A percentile compares a stretch with the other conserved stretches of the same genome.
Conservation (phyloP, 768 basidiomycete species). For the Tylopilus felleus region DNA sequence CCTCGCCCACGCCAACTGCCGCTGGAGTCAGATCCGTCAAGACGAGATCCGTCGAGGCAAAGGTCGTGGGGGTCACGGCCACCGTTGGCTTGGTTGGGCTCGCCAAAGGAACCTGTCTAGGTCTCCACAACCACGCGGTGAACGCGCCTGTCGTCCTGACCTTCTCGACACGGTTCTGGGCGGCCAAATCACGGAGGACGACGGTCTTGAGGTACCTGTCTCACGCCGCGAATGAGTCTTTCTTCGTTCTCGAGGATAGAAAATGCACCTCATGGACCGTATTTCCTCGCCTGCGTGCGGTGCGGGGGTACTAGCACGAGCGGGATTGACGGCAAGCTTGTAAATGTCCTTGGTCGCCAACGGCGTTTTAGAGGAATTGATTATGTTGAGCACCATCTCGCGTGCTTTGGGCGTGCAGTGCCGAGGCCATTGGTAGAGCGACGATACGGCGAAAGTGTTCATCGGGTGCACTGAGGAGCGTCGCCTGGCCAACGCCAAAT, state of each 20-base stretch:
- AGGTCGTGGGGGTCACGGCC: neutral
- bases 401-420: conserved; percentile 23
- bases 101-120: neutral
- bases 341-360: conserved; percentile 29
- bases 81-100: neutral
- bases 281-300: conserved; percentile 46
- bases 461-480: neutral
- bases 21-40: conserved; percentile 18
- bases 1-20: conserved; percentile 36
- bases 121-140: conserved; percentile 43
- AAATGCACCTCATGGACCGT: conserved; percentile 50
- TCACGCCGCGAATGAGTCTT: neutral
- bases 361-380: conserved; percentile 21
- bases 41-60: neutral
- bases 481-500: neutral
- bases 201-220: conserved; percentile 53
- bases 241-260: too few relatives aligned
- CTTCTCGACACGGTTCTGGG: conserved; percentile 41
- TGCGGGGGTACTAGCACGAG: conserved; percentile 24
- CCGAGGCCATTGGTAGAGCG: conserved; percentile 23
- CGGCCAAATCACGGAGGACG: conserved; percentile 47
- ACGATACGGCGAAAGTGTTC: conserved; percentile 13
- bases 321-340: conserved; percentile 15
- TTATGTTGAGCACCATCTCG: conserved; percentile 19
- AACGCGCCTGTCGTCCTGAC: conserved; percentile 32